Base-by-base conservation (phyloP, 345 rosid genomes). In the Schrenkiella parvula region DNA sequence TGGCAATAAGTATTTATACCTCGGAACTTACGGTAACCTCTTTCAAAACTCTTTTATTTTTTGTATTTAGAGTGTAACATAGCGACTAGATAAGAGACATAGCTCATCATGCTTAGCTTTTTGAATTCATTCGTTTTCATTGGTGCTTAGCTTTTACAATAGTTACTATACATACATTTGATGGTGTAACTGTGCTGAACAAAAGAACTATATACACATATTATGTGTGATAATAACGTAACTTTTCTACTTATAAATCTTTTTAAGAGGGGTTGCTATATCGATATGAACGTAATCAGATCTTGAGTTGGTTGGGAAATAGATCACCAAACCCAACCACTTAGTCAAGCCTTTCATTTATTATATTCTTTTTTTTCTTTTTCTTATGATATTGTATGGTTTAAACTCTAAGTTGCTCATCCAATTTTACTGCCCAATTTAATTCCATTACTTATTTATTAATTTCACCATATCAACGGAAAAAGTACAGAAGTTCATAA, bases 1-100 rank as follows among this genome's bases (percentile, higher is more conserved):
- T 52, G 92, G 95, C 46, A 89, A 85, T 74, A 87, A 89, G 55
- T 89, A 89, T 63, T 82, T 89, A 44, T 86, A 89, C 61, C 89
- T 89, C 21, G 89, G 91, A 29, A 87, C 87, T 66, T 87, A 85
- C 71, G 72, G 90, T 89, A 73, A 72, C 48, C 76, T 46, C n/a
- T 38, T 18, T 46, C 51, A 71, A 19, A 15, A 37, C 34, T 8
- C n/a, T n/a, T n/a, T n/a, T n/a, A n/a, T n/a, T 25, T 57, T 22
- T 9, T 10, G 6, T 44, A 8, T 17, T 64, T 5, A 15, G n/a
- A 8, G 10, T 21, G 3, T 50, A 22, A 14, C 31, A 23, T 12
- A 50, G 26, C 14, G 53, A 21, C 53, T 10, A 47, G 14, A 47
- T 9, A 31, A 29, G 42, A 37, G 8, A 62, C 31, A n/a, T 19